Conservation (phyloP, 108 stramenopile species). For the Conticribra weissflogii region DNA sequence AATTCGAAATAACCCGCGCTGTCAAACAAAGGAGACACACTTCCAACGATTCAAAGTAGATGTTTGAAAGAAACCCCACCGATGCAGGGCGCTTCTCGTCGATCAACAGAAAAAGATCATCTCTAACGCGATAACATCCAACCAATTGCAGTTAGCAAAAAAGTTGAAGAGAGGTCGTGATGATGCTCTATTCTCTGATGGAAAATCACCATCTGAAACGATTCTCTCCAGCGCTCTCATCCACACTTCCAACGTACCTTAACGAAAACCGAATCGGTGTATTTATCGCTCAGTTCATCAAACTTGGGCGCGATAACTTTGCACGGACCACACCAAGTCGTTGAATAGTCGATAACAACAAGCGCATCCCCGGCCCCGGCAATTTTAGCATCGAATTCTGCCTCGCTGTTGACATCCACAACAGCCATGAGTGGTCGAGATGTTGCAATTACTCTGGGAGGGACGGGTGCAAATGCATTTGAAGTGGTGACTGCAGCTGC, state of each 20-base stretch:
- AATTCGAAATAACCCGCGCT: too few relatives aligned
- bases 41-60: too few relatives aligned
- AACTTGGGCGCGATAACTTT: constrained; percentile 91
- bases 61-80: too few relatives aligned
- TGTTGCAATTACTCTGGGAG: constrained; percentile 17
- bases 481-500: constrained; percentile 19
- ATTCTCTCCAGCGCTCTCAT: constrained; percentile 3
- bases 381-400: constrained; percentile 75
- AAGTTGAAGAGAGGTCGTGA: not conserved
- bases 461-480: constrained; percentile 16
- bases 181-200: not conserved
- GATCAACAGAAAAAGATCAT: too few relatives aligned
- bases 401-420: constrained; percentile 70
- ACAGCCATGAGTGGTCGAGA: constrained; percentile 59
- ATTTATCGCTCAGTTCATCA: constrained; percentile 84
- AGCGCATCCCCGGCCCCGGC: constrained; percentile 55
- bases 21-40: too few relatives aligned
- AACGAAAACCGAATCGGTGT: constrained; percentile 82
- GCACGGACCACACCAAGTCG: constrained; percentile 98
- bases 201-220: not conserved
- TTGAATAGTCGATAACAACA: constrained; percentile 94
- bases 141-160: too few relatives aligned
- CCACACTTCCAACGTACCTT: constrained; percentile 55
- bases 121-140: too few relatives aligned
- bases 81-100: too few relatives aligned